Percentiles rank a stretch among this genome's conserved stretches.
These are phyloP conservation scores for Pseudozyma pruni DNA, from an alignment of 1,284 basidiomycete species.

Conservation along the genomic window DNA sequence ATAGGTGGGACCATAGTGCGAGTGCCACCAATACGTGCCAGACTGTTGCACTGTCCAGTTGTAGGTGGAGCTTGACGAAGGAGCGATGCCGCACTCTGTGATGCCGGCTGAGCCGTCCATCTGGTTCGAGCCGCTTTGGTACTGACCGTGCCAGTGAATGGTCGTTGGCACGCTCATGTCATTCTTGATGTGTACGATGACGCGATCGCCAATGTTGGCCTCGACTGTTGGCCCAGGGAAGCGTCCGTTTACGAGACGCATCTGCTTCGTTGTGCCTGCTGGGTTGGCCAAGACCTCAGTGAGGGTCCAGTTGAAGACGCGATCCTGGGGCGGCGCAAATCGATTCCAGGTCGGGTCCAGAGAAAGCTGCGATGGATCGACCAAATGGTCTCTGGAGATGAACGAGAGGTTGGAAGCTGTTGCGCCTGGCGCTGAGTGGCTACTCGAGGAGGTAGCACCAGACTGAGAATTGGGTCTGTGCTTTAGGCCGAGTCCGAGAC, in stretches of 20 bases:
- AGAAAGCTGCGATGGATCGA: slow-evolving; percentile 40
- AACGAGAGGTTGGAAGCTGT: slow-evolving; percentile 43
- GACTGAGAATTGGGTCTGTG: slow-evolving; percentile 45
- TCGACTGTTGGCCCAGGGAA: slow-evolving; percentile 56
- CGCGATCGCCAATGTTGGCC: slow-evolving; percentile 56
- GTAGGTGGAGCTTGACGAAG: slow-evolving; percentile 49
- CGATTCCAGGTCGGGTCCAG: slow-evolving; percentile 50
- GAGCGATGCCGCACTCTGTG: slow-evolving; percentile 64
- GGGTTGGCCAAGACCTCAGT: slow-evolving; percentile 45
- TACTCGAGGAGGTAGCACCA: slow-evolving; percentile 13
- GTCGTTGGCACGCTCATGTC: slow-evolving; percentile 36
- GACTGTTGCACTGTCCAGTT: slow-evolving; percentile 59
- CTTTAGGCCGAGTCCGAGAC: slow-evolving; percentile 69
- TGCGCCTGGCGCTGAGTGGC: slow-evolving; percentile 16
- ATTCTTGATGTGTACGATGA: slow-evolving; percentile 58
- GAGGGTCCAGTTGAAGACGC: slow-evolving; percentile 53
- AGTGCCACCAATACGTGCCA: slow-evolving; percentile 70
- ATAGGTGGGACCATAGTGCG: slow-evolving; percentile 58
- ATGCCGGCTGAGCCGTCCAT: slow-evolving; percentile 60
- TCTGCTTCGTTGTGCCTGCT: slow-evolving; percentile 49
- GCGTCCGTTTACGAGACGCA: slow-evolving; percentile 56
- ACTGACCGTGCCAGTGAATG: slow-evolving; percentile 65
- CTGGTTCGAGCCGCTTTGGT: slow-evolving; percentile 53
- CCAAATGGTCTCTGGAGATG: slow-evolving; percentile 41
- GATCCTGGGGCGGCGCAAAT: slow-evolving; percentile 37